These are phyloP conservation scores for Oenanthe javanica DNA, from an alignment of 140 eudicot species.

Conservation along the genomic window DNA sequence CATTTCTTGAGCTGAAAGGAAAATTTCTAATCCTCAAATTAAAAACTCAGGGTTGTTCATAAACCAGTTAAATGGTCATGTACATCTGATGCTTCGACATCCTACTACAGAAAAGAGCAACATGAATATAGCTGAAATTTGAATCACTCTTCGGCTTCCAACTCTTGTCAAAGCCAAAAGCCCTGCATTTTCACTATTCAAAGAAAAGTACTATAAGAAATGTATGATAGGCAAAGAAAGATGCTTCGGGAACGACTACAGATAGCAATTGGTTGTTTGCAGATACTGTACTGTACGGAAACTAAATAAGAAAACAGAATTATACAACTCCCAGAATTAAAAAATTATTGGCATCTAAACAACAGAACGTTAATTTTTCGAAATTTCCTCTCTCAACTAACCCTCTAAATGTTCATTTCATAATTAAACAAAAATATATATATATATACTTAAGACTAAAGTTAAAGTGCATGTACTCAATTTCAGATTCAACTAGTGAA, in stretches of 20 bases:
- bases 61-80: neutral
- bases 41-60: neutral
- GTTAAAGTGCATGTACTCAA: neutral
- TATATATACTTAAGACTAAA: neutral
- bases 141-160: constrained; percentile 94
- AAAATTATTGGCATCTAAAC: neutral
- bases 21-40: neutral
- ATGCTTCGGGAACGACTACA: neutral
- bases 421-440: neutral
- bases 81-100: constrained; percentile 1
- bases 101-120: constrained; percentile 81
- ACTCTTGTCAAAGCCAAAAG: constrained; percentile 74
- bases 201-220: constrained; percentile 3
- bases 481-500: neutral
- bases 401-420: neutral
- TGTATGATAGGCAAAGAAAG: neutral
- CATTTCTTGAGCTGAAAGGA: neutral
- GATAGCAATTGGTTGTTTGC: neutral
- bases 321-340: neutral
- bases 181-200: constrained; percentile 77
- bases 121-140: constrained; percentile 84
- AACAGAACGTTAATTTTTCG: neutral
- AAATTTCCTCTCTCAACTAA: neutral
- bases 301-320: neutral
- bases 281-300: neutral